A percentile compares a stretch with the other conserved stretches of the same genome.
Evolutionary conservation across 2,329 filamentous ascomycete species (phyloP).

Genomic region (Ambrosiella beaveri): DNA sequence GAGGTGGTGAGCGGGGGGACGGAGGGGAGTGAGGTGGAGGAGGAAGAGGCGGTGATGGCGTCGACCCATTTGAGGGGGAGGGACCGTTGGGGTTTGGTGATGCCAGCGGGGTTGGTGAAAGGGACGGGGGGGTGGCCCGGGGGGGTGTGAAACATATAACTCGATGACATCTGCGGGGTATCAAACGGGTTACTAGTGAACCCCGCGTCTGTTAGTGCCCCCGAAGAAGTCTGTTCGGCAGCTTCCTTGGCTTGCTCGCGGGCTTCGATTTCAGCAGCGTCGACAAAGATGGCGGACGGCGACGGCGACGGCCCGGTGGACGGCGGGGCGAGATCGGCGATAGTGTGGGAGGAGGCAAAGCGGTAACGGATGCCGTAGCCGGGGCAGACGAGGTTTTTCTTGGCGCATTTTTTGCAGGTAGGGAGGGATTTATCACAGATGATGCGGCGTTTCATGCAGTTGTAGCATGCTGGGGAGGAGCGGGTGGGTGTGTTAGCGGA

Average conservation of each 20-base stretch:
- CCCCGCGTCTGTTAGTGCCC: too few species aligned
- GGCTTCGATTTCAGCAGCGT: not conserved
- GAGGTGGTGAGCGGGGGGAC: not conserved
- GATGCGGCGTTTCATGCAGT: conserved; percentile 7
- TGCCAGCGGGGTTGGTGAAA: too few species aligned
- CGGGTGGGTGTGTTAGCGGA: not conserved
- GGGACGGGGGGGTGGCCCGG: not conserved
- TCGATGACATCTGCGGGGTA: too few species aligned
- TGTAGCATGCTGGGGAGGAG: conserved; percentile 1
- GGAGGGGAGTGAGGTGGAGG: not conserved
- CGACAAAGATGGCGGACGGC: not conserved
- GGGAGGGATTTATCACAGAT: conserved; percentile 3
- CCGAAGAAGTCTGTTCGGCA: not conserved
- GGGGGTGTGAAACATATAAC: too few species aligned
- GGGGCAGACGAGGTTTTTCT: conserved; percentile 5
- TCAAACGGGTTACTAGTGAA: too few species aligned
- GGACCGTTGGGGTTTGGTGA: not conserved
- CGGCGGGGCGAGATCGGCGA: not conserved
- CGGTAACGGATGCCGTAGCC: conserved; percentile 7
- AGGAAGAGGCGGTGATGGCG: not conserved
- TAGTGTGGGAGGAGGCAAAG: not conserved
- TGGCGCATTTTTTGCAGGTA: conserved; percentile 3
- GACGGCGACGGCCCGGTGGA: not conserved
- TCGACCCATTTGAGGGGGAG: conserved; percentile 1
- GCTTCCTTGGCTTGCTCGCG: not conserved